Percentiles rank a stretch among this genome's conserved stretches.
phyloP scores from a whole-genome alignment of 495 filamentous ascomycete species.

The Mytilinidion resinicola region DNA sequence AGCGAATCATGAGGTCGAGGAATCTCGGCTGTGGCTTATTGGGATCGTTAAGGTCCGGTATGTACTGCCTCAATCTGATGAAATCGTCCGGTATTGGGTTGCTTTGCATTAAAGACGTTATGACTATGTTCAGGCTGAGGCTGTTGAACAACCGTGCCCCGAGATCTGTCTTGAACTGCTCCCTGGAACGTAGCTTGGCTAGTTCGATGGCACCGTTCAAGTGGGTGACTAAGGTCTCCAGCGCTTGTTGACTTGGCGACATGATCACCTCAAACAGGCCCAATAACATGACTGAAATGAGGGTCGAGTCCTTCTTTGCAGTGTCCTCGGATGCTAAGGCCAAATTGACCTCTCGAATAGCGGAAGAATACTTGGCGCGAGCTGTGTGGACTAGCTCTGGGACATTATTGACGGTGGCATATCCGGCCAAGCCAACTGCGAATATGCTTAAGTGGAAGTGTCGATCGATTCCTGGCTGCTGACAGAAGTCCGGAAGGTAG shows the following conservation, averaged over 20 bases:
- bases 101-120: slow-evolving; percentile 10
- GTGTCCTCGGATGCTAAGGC: background rate
- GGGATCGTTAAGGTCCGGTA: background rate
- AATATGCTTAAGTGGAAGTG: slow-evolving; percentile 3
- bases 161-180: background rate
- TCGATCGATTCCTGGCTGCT: background rate
- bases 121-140: slow-evolving; percentile 4
- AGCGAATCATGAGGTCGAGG: background rate
- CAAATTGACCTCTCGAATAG: slow-evolving; percentile 12
- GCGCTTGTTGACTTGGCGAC: background rate
- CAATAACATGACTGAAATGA: slow-evolving; percentile 13
- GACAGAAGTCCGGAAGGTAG: slow-evolving; percentile 13
- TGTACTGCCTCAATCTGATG: background rate
- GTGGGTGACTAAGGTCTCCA: slow-evolving; percentile 15
- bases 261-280: slow-evolving; percentile 17
- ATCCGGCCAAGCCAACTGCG: slow-evolving; percentile 19
- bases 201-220: slow-evolving; percentile 16
- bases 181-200: slow-evolving; percentile 1
- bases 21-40: background rate
- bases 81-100: slow-evolving; percentile 6
- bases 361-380: slow-evolving; percentile 6
- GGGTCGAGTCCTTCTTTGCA: slow-evolving; percentile 11
- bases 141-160: background rate
- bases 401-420: background rate
- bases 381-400: slow-evolving; percentile 1